These are phyloP conservation scores for Plasmodium yoelii DNA, from an alignment of 169 alveolate genomes.

Conservation along the genomic window DNA sequence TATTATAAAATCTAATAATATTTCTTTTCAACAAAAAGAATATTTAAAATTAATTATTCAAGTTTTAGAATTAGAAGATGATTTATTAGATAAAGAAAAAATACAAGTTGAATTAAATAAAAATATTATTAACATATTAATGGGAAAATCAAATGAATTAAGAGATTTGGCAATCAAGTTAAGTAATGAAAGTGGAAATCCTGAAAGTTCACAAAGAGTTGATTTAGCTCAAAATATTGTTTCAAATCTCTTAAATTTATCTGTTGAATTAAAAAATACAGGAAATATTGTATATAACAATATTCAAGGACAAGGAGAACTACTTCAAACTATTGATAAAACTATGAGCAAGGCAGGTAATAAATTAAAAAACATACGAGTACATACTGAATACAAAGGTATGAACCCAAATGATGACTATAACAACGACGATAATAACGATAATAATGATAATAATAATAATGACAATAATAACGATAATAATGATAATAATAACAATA, in stretches of 20 bases:
- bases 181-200: slow-evolving; percentile 39
- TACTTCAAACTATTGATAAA: slow-evolving; percentile 33
- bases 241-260: slow-evolving; percentile 45
- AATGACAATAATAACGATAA: not conserved
- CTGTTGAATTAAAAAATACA: slow-evolving; percentile 66
- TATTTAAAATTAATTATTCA: slow-evolving; percentile 26
- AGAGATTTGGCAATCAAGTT: slow-evolving; percentile 34
- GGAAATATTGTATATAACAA: slow-evolving; percentile 76
- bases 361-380: slow-evolving; percentile 13
- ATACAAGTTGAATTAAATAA: slow-evolving; percentile 34
- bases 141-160: slow-evolving; percentile 56
- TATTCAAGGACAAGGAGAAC: slow-evolving; percentile 74
- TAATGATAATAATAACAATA: not conserved
- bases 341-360: slow-evolving; percentile 22
- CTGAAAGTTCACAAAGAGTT: slow-evolving; percentile 52
- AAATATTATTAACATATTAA: slow-evolving; percentile 21
- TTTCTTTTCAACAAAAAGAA: slow-evolving; percentile 31
- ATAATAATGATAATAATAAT: not conserved
- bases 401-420: not conserved
- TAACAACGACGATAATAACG: not conserved
- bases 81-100: slow-evolving; percentile 48
- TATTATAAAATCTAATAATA: not conserved
- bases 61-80: slow-evolving; percentile 30
- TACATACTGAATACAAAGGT: slow-evolving; percentile 15
- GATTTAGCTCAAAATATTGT: slow-evolving; percentile 73